phyloP scores from a whole-genome alignment of 306 rosid species.

The Crotalaria pallida region DNA sequence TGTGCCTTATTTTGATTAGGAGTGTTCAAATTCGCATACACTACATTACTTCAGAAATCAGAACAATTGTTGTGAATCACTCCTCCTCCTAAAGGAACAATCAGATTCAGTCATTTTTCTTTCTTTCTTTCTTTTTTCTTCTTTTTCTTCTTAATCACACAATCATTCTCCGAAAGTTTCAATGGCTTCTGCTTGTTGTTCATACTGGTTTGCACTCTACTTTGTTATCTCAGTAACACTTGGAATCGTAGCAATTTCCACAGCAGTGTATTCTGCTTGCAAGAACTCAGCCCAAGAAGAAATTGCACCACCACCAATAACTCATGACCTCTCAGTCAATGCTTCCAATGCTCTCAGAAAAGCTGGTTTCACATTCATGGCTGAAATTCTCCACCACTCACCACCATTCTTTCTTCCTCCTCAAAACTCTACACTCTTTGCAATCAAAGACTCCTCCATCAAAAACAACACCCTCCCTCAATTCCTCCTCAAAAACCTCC shows the following conservation, averaged over 20 bases:
- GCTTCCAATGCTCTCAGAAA: conserved; percentile 48
- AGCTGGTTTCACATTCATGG: conserved; percentile 50
- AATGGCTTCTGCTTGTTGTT: conserved; percentile 49
- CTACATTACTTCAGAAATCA: background rate
- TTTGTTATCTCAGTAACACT: conserved; percentile 34
- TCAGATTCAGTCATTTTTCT: background rate
- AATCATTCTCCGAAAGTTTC: background rate
- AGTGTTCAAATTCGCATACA: background rate
- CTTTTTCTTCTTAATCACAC: background rate
- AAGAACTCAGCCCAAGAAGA: conserved; percentile 22
- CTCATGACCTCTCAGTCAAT: conserved; percentile 29
- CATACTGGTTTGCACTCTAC: conserved; percentile 41
- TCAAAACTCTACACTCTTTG: conserved; percentile 30
- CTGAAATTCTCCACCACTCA: conserved; percentile 52
- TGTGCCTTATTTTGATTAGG: too few species aligned
- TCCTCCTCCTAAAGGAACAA: conserved; percentile 12
- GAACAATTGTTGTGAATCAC: background rate
- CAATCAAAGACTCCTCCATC: conserved; percentile 32
- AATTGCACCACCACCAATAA: background rate
- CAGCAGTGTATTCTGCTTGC: conserved; percentile 31
- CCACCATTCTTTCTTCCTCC: conserved; percentile 50
- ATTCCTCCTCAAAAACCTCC: conserved; percentile 50
- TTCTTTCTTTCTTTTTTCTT: background rate
- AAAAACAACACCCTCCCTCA: conserved; percentile 43
- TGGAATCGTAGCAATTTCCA: conserved; percentile 46